Base-by-base conservation (phyloP, 2,329 filamentous ascomycete genomes). In the Exserohilum turcica region DNA sequence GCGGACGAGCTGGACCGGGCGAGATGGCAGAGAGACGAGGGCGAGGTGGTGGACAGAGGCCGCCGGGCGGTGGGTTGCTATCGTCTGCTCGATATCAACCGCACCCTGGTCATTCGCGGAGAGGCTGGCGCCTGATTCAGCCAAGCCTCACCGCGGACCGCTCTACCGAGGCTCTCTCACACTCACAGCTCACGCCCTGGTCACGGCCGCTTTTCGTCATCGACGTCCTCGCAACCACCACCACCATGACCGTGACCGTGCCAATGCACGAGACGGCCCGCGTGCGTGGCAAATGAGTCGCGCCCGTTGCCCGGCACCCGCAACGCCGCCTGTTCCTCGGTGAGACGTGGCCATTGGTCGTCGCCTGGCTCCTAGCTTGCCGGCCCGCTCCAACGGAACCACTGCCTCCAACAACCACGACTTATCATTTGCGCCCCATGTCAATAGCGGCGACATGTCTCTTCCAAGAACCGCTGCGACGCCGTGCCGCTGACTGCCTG, bases 41-140 rank as follows among this genome's bases (percentile, higher is more conserved):
- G 37, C 2, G 28, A 15, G 39, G 15, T 42, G 42, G 52, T 54
- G 44, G 4, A 45, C 49, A 38, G 65, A 59, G 60, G 59, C 52
- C 58, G 56, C 54, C 31, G 21, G 28, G n/a, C 49, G 45, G 55
- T 37, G 39, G 56, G 53, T 18, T 56, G 56, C 55, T 66, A 66
- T 68, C 62, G 63, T 69, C 60, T 57, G 50, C 45, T n/a, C n/a
- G n/a, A n/a, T n/a, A 24, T 24, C 21, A 24, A 37, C 49, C 56
- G 49, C 52, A 52, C 54, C 50, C 6, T 40, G 16, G 39, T 60
- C 56, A 63, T 62, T 63, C 61, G 66, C 59, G 61, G 66, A 54
- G 64, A 48, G 13, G 35, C 38, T 39, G 49, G 45, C 60, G 57
- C 54, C 53, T 61, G 57, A 60, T 49, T 39, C 44, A 52, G 59